These are phyloP conservation scores for Scenedesmus sp. DNA, from an alignment of 163 green algal genomes.

Conservation along the genomic window DNA sequence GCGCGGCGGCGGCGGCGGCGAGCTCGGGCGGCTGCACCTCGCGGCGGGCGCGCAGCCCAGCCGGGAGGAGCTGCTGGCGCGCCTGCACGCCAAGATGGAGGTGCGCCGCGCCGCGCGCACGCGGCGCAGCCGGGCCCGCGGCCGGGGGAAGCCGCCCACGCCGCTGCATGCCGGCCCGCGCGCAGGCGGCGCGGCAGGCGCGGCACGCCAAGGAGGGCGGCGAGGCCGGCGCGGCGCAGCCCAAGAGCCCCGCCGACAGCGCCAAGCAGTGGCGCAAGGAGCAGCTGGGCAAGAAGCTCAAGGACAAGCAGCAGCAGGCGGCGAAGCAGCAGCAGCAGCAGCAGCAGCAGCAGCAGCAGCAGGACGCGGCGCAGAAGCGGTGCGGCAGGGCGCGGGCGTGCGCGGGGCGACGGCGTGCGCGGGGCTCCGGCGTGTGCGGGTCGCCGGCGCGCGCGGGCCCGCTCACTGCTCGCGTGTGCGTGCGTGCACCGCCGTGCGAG, in stretches of 20 bases:
- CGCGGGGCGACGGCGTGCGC: no score
- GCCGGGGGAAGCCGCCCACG: not conserved
- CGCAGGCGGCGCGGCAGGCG: constrained; percentile 19
- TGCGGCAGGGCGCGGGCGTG: no score
- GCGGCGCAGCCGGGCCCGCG: constrained; percentile 16
- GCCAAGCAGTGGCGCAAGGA: constrained; percentile 75
- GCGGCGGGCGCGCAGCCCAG: constrained; percentile 18
- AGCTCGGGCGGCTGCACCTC: constrained; percentile 20
- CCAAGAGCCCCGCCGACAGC: constrained; percentile 15
- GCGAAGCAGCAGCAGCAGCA: constrained; percentile 37
- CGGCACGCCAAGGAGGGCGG: constrained; percentile 21
- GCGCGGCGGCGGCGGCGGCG: not conserved
- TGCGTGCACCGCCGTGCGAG: no score
- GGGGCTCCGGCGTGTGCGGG: no score
- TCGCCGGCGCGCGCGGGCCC: no score
- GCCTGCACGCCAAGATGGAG: constrained; percentile 40
- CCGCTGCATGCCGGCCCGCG: not conserved
- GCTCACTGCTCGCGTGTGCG: no score
- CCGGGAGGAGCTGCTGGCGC: constrained; percentile 33
- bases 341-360: constrained; percentile 29
- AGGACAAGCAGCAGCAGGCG: constrained; percentile 35
- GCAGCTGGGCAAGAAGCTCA: constrained; percentile 52
- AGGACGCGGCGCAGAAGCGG: constrained; percentile 14
- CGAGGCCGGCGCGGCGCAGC: not conserved
- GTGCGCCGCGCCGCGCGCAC: not conserved